Conservation (phyloP, 2,329 filamentous ascomycete genomes). For the Aspergillus hiratsukae region DNA sequence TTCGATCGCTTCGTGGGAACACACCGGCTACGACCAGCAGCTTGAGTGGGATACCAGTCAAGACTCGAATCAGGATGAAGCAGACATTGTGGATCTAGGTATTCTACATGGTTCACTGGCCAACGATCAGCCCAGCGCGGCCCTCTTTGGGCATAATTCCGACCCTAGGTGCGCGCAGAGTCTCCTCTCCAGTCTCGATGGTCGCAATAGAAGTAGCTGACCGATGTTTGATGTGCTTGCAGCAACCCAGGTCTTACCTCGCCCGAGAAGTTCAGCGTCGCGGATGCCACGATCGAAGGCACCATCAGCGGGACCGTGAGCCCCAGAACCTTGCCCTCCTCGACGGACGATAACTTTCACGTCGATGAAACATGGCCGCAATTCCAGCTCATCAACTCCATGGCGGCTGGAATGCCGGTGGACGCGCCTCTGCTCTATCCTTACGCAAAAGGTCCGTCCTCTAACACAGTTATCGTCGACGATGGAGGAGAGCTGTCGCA, state of each 20-base stretch:
- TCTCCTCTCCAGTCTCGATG: background rate
- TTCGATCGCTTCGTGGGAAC: constrained; percentile 34
- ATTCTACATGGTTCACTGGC: constrained; percentile 26
- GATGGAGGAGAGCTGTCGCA: constrained; percentile 28
- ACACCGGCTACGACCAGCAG: constrained; percentile 31
- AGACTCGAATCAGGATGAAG: constrained; percentile 35
- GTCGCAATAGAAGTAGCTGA: constrained; percentile 3
- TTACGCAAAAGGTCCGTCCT: constrained; percentile 27
- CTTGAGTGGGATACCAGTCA: constrained; percentile 38
- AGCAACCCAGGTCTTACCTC: constrained; percentile 31
- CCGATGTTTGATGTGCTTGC: constrained; percentile 3
- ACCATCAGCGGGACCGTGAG: constrained; percentile 34
- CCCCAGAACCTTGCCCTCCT: constrained; percentile 33
- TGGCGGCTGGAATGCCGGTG: constrained; percentile 28
- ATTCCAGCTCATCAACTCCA: constrained; percentile 33
- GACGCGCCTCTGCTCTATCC: constrained; percentile 31
- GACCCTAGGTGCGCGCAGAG: background rate
- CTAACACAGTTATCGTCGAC: constrained; percentile 33
- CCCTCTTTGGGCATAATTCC: constrained; percentile 16
- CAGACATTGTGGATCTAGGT: constrained; percentile 32
- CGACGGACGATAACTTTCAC: constrained; percentile 36
- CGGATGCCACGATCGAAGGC: constrained; percentile 26
- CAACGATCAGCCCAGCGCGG: constrained; percentile 13
- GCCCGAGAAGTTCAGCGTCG: constrained; percentile 28
- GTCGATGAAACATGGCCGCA: constrained; percentile 36